Percentiles rank a stretch among this genome's conserved stretches.
Conservation (phyloP, 441 rosid species). For the Eruca vesicaria region DNA sequence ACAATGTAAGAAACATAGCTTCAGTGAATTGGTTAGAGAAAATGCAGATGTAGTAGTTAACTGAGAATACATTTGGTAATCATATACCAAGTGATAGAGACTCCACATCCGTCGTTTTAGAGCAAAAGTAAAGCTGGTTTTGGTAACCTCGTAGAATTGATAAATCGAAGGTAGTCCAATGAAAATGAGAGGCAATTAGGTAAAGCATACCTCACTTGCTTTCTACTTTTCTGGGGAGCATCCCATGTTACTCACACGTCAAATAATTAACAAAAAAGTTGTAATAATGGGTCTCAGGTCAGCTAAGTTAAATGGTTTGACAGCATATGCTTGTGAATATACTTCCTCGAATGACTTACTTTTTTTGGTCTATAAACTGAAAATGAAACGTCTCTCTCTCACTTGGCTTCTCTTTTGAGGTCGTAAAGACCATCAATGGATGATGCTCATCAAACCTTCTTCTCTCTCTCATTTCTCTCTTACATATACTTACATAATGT, state of each 20-base stretch:
- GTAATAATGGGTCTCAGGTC: conserved; percentile 30
- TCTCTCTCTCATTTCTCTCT: neutral
- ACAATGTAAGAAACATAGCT: neutral
- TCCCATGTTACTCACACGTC: conserved; percentile 21
- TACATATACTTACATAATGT: too few relatives aligned
- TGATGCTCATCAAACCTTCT: conserved; percentile 14
- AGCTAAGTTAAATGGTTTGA: conserved; percentile 31
- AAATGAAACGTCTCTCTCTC: conserved; percentile 18
- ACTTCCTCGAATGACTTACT: neutral
- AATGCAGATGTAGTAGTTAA: neutral
- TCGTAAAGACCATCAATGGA: conserved; percentile 27
- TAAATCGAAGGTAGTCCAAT: neutral
- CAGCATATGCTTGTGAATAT: conserved; percentile 36
- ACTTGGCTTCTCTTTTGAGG: conserved; percentile 32
- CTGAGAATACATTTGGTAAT: neutral
- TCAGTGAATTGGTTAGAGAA: neutral
- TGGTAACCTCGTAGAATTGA: neutral
- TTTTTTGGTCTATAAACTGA: conserved; percentile 25
- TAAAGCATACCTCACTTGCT: neutral
- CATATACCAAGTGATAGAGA: neutral
- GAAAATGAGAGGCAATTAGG: neutral
- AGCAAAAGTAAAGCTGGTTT: neutral
- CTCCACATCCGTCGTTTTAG: neutral
- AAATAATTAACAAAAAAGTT: conserved; percentile 3
- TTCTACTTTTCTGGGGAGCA: conserved; percentile 4